Conservation (phyloP, 202 grass and related monocot genomes). For the Panicum virgatum region DNA sequence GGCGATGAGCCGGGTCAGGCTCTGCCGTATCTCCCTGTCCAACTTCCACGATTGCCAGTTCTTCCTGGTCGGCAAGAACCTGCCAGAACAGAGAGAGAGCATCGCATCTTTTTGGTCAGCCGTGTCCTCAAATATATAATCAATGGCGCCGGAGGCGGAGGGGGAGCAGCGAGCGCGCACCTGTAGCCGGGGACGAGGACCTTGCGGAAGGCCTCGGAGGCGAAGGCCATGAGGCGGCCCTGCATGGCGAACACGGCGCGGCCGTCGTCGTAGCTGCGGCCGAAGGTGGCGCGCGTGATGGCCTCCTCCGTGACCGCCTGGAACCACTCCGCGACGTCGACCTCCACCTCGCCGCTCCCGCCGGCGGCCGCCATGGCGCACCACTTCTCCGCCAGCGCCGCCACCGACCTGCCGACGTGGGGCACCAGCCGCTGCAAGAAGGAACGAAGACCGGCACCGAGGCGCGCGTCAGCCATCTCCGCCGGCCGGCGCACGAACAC, state of each 20-base stretch:
- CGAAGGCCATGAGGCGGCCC: slow-evolving; percentile 69
- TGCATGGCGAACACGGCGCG: slow-evolving; percentile 71
- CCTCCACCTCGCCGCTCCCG: slow-evolving; percentile 60
- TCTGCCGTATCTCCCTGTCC: slow-evolving; percentile 62
- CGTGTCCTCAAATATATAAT: background rate
- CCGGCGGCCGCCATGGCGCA: slow-evolving; percentile 46
- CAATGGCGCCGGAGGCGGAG: background rate
- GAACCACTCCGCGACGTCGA: slow-evolving; percentile 83
- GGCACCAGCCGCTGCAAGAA: slow-evolving; percentile 80
- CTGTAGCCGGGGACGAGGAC: slow-evolving; percentile 81
- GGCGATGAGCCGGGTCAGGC: slow-evolving; percentile 57
- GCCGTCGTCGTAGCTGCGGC: slow-evolving; percentile 70
- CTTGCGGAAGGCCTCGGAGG: slow-evolving; percentile 77
- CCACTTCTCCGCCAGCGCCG: slow-evolving; percentile 62
- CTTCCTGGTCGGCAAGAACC: slow-evolving; percentile 74
- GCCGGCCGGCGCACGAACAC: background rate
- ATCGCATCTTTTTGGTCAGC: slow-evolving; percentile 13
- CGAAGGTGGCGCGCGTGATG: slow-evolving; percentile 71
- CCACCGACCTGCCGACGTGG: slow-evolving; percentile 64
- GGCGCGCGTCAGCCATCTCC: background rate
- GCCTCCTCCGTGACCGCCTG: slow-evolving; percentile 75
- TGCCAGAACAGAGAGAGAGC: slow-evolving; percentile 24
- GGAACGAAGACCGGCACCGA: background rate
- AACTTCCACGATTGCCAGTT: slow-evolving; percentile 72
- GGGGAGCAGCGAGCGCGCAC: slow-evolving; percentile 22